phyloP scores from a whole-genome alignment of 108 stramenopile species.

The Skeletonema grethae region DNA sequence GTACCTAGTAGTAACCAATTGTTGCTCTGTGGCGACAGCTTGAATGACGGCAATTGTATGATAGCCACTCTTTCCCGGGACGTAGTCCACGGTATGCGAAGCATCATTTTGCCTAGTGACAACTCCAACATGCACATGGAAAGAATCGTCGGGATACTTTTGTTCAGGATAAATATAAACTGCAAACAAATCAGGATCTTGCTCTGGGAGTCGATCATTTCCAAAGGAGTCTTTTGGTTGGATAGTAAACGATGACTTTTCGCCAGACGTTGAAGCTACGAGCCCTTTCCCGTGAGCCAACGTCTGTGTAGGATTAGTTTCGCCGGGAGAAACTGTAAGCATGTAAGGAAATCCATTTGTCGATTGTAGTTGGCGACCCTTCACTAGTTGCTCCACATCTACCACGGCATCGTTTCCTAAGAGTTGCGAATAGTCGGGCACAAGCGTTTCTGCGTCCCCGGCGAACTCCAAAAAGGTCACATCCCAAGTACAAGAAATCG shows the following conservation, averaged over 20 bases:
- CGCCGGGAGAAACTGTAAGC: slow-evolving; percentile 52
- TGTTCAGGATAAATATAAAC: slow-evolving; percentile 55
- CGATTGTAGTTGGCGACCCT: slow-evolving; percentile 41
- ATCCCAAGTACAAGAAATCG: slow-evolving; percentile 53
- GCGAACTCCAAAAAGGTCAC: slow-evolving; percentile 46
- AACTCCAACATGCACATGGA: slow-evolving; percentile 41
- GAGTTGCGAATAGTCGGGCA: slow-evolving; percentile 29
- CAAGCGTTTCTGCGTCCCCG: slow-evolving; percentile 39
- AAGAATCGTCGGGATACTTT: slow-evolving; percentile 15
- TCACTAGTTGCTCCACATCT: slow-evolving; percentile 22
- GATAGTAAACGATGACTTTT: slow-evolving; percentile 54
- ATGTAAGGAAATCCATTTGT: slow-evolving; percentile 62
- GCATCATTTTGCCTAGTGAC: slow-evolving; percentile 38
- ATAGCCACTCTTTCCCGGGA: slow-evolving; percentile 49
- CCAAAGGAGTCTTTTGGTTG: slow-evolving; percentile 74
- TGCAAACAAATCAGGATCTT: slow-evolving; percentile 37
- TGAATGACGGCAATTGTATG: slow-evolving; percentile 67
- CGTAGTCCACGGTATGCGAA: slow-evolving; percentile 57
- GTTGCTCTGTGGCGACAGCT: slow-evolving; percentile 46
- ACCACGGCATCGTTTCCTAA: slow-evolving; percentile 47
- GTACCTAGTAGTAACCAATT: slow-evolving; percentile 53
- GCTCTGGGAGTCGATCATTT: slow-evolving; percentile 62
- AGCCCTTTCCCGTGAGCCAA: slow-evolving; percentile 73
- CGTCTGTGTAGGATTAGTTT: slow-evolving; percentile 44
- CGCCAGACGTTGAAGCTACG: slow-evolving; percentile 56